Conservation (phyloP, 768 basidiomycete species). For the Rubroboletus satanas region DNA sequence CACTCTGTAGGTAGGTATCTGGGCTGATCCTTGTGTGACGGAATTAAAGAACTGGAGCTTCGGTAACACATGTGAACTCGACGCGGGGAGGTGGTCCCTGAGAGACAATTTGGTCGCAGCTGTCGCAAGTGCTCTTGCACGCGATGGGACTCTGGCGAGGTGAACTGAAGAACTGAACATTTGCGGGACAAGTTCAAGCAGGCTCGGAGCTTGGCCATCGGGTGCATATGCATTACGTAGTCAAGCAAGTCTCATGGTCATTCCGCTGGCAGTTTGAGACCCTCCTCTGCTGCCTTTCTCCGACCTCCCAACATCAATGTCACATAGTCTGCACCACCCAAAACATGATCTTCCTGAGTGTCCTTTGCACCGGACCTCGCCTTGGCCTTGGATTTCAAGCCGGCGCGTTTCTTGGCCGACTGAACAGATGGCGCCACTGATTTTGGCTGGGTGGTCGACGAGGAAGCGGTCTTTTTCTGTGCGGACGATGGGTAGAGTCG, state of each 20-base stretch:
- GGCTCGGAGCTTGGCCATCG: constrained; percentile 21
- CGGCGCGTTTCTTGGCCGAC: constrained; percentile 28
- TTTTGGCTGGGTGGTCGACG: constrained; percentile 6
- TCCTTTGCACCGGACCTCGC: constrained; percentile 2
- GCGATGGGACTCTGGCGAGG: background rate
- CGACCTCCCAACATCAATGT: constrained; percentile 68
- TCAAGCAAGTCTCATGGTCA: background rate
- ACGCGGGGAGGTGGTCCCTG: constrained; percentile 36
- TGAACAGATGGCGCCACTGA: constrained; percentile 7
- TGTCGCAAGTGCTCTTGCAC: constrained; percentile 15
- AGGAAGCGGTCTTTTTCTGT: constrained; percentile 26
- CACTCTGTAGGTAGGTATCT: constrained; percentile 84
- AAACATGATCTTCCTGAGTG: constrained; percentile 38
- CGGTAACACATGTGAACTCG: constrained; percentile 60
- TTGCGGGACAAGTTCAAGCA: background rate
- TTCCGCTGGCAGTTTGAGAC: constrained; percentile 48
- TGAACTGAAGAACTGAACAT: constrained; percentile 12
- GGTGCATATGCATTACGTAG: constrained; percentile 12
- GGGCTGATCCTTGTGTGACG: constrained; percentile 52
- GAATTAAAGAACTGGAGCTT: constrained; percentile 79
- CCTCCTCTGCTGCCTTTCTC: constrained; percentile 62
- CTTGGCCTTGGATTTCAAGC: constrained; percentile 26
- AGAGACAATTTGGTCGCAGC: constrained; percentile 12
- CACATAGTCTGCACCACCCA: constrained; percentile 78
- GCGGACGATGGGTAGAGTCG: background rate